Conservation (phyloP, 768 basidiomycete species). For the Russula abietina region DNA sequence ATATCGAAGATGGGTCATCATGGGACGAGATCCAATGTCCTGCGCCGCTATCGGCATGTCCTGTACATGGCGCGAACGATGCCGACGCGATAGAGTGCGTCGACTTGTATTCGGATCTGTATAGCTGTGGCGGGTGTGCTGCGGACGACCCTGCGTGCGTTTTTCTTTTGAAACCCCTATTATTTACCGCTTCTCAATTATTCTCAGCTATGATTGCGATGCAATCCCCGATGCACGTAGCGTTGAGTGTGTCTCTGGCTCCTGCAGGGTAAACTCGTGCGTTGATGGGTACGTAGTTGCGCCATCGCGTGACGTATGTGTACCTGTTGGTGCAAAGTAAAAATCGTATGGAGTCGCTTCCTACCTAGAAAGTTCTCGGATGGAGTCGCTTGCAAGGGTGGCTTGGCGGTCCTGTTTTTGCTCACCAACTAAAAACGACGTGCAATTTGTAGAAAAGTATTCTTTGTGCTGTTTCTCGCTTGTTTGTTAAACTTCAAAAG, state of each 20-base stretch:
- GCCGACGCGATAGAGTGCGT: slow-evolving; percentile 31
- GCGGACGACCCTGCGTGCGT: slow-evolving; percentile 27
- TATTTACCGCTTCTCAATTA: not conserved
- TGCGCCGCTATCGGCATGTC: slow-evolving; percentile 11
- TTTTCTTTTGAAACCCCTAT: not conserved
- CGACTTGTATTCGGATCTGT: slow-evolving; percentile 29
- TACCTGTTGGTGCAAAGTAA: not conserved
- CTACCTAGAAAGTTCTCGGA: too few relatives aligned
- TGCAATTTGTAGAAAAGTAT: not conserved
- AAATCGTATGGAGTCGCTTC: not conserved
- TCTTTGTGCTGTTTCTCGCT: not conserved
- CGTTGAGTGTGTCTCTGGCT: slow-evolving; percentile 30
- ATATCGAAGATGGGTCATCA: not conserved
- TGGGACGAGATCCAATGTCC: slow-evolving; percentile 2
- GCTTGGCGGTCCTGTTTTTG: not conserved
- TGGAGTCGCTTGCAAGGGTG: not conserved
- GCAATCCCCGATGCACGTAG: slow-evolving; percentile 26
- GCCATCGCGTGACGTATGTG: slow-evolving; percentile 24
- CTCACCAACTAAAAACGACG: not conserved
- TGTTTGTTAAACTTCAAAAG: not conserved
- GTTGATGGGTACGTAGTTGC: slow-evolving; percentile 26
- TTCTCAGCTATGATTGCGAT: slow-evolving; percentile 30
- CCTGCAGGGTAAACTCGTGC: slow-evolving; percentile 30
- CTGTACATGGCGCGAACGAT: slow-evolving; percentile 11
- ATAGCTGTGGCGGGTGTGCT: slow-evolving; percentile 32